Base-by-base conservation (phyloP, 768 basidiomycete genomes). In the Termitomyces sp. region DNA sequence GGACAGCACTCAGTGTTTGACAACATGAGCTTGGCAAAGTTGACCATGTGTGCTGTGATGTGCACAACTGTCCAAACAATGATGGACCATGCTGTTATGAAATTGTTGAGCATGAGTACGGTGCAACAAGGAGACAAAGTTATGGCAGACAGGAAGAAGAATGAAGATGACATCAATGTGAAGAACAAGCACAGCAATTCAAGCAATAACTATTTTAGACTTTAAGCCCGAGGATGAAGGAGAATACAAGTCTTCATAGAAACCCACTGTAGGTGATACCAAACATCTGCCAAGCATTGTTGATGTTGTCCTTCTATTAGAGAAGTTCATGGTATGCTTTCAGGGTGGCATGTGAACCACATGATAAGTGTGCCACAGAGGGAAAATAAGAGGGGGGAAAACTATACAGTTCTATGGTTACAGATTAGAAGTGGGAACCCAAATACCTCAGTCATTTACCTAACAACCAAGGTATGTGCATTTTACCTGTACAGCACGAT, bases 131-230 rank as follows among this genome's bases (percentile, higher is more conserved):
- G 94, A 95, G 71, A 97, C 83, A 74, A 97, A 93, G 75, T 93
- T 95, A 60, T 96, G 86, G 81, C 95, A 98, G 69, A 98, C 83
- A 28, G 95, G 96, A 31, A 98, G 82, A 50, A 98, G 85, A 71
- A 98, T 94, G 77, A 96, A 92, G 61, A 92, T 84, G 59, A 93
- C 87, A 72, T 97, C 92, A 65, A 96, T 80, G 65, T 97, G 93
- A 8, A 97, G 82, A 51, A 95, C 85, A 45, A 97, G 85, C 5
- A 96, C 96, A 44, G 94, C 90, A 3, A 87, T 73, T 71, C 94
- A 87, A 48, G 95, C 94, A 63, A 92, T 88, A 45, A 86, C 94
- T 95, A 62, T 12, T 48, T 36, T 12, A 15, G 9, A 2, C 26
- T 48, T 37, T 52, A 83, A 82, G 49, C 78, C 78, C 59, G 24